A percentile compares a stretch with the other conserved stretches of the same genome.
Conservation (phyloP, 148 eudicot species). For the Vaccinium myrtillus region DNA sequence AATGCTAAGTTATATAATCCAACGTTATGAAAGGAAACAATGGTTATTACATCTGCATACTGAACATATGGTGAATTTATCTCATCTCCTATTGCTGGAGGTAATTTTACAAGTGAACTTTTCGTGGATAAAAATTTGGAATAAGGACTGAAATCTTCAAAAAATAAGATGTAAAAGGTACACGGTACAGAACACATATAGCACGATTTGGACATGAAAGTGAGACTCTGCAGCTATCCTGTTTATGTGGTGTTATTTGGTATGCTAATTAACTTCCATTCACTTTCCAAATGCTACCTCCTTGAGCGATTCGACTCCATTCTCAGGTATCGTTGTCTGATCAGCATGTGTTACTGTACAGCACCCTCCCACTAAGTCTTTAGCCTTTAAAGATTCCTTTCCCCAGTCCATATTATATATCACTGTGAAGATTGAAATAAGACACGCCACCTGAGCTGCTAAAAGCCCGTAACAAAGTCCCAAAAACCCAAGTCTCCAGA, state of each 20-base stretch:
- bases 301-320: slow-evolving; percentile 30
- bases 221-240: slow-evolving; percentile 1
- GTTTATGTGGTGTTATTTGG: slow-evolving; percentile 8
- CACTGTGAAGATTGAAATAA: slow-evolving; percentile 51
- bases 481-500: slow-evolving; percentile 43
- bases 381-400: slow-evolving; percentile 64
- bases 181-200: not conserved
- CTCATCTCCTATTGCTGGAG: slow-evolving; percentile 13
- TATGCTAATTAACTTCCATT: slow-evolving; percentile 12
- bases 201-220: slow-evolving; percentile 9
- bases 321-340: slow-evolving; percentile 37
- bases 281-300: slow-evolving; percentile 22
- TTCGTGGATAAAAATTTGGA: not conserved
- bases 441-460: slow-evolving; percentile 72
- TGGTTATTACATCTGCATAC: not conserved
- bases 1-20: not conserved
- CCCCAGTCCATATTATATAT: slow-evolving; percentile 71
- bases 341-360: slow-evolving; percentile 28
- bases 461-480: slow-evolving; percentile 87
- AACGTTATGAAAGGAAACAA: not conserved
- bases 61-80: not conserved
- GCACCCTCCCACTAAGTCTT: slow-evolving; percentile 55
- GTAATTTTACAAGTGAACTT: not conserved
- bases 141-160: not conserved
- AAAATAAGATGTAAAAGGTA: not conserved